Evolutionary conservation across 129 eudicot genomes (phyloP).

Genomic region (Flaveria linearis): DNA sequence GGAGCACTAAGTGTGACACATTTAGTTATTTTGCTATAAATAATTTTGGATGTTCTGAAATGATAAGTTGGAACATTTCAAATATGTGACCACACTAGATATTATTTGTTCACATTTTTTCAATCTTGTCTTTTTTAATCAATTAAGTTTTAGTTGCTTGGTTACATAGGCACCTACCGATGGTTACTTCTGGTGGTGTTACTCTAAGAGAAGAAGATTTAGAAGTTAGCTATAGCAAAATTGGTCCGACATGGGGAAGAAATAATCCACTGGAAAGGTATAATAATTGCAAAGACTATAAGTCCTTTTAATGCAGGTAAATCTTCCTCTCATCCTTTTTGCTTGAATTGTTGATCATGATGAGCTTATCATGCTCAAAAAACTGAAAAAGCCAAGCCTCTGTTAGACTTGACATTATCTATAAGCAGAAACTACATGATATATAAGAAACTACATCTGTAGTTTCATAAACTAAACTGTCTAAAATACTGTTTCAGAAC

Average conservation of each 20-base stretch:
- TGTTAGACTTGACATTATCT: too few relatives aligned
- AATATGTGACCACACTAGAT: slow-evolving; percentile 58
- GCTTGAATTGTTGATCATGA: too few relatives aligned
- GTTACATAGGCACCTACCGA: slow-evolving; percentile 1
- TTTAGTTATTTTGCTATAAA: too few relatives aligned
- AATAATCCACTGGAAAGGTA: slow-evolving; percentile 71
- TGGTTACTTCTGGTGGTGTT: slow-evolving; percentile 25
- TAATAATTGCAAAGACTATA: slow-evolving; percentile 12
- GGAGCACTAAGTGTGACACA: too few relatives aligned
- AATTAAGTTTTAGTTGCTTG: not conserved
- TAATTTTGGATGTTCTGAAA: slow-evolving; percentile 57
- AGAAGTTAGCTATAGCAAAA: slow-evolving; percentile 68
- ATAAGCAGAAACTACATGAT: too few relatives aligned
- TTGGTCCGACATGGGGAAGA: slow-evolving; percentile 10
- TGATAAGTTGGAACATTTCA: slow-evolving; percentile 66
- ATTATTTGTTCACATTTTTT: slow-evolving; percentile 74
- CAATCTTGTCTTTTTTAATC: not conserved
- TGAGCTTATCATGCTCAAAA: too few relatives aligned
- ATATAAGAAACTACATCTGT: too few relatives aligned
- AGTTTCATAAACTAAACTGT: too few relatives aligned
- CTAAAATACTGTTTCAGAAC: too few relatives aligned
- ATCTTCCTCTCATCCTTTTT: too few relatives aligned
- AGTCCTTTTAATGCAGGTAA: too few relatives aligned
- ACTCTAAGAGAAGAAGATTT: slow-evolving; percentile 68
- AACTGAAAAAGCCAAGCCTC: too few relatives aligned